These are phyloP conservation scores for Fabrea salina DNA, from an alignment of 169 alveolate species.

Conservation along the genomic window DNA sequence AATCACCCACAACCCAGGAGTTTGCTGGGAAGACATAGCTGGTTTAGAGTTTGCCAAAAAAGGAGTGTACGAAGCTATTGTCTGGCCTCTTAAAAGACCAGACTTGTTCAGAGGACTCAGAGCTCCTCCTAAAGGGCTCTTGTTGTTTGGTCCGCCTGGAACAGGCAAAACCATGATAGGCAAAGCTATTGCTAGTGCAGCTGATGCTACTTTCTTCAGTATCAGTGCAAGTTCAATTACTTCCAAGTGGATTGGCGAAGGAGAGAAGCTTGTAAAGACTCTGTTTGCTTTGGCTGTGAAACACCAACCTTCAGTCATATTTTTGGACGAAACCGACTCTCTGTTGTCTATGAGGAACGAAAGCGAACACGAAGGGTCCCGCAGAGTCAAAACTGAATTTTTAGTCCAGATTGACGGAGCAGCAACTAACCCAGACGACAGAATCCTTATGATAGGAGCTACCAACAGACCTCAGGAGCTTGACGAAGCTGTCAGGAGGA, in stretches of 20 bases:
- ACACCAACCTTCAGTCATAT: conserved; percentile 83
- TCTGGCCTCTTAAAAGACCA: conserved; percentile 85
- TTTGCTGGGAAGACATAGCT: conserved; percentile 81
- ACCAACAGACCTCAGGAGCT: conserved; percentile 87
- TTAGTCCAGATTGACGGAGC: conserved; percentile 84
- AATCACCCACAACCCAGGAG: conserved; percentile 57
- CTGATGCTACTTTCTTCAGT: conserved; percentile 81
- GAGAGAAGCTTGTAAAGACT: conserved; percentile 86
- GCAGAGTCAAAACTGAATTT: conserved; percentile 88
- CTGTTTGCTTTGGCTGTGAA: conserved; percentile 81
- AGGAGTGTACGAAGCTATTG: conserved; percentile 79
- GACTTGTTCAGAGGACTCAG: conserved; percentile 81
- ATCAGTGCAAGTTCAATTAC: conserved; percentile 85
- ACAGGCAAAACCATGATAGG: conserved; percentile 93
- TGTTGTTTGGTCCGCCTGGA: conserved; percentile 92
- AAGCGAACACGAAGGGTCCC: conserved; percentile 80
- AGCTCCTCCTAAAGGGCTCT: conserved; percentile 85
- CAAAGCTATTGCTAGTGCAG: conserved; percentile 85
- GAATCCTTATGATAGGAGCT: conserved; percentile 77
- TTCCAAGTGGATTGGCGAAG: conserved; percentile 90
- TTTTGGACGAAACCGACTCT: conserved; percentile 90
- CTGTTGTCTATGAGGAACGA: conserved; percentile 81
- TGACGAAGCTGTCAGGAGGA: conserved; percentile 87
- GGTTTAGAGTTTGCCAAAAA: conserved; percentile 85
- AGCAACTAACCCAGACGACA: conserved; percentile 56